Evolutionary conservation across 106 monocot species (phyloP).

Genomic region (Xerophyta viscosa): DNA sequence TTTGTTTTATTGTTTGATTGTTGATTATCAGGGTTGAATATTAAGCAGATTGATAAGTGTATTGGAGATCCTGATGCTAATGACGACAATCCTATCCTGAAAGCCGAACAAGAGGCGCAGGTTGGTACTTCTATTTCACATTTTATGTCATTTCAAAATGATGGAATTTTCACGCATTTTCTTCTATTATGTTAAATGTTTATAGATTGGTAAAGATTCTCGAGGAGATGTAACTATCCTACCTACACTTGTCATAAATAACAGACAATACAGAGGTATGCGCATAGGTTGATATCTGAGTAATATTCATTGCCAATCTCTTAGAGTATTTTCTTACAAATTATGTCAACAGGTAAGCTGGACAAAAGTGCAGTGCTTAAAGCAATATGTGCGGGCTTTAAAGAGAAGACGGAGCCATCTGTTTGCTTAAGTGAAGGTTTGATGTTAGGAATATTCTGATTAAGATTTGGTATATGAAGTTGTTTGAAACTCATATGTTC

Average conservation of each 20-base stretch:
- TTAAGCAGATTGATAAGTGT: constrained; percentile 38
- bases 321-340: background rate
- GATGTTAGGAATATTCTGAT: background rate
- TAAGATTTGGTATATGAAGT: too few relatives aligned
- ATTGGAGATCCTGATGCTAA: constrained; percentile 55
- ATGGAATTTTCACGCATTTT: too few relatives aligned
- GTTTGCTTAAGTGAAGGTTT: constrained; percentile 75
- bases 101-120: constrained; percentile 58
- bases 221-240: constrained; percentile 67
- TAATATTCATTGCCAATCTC: background rate
- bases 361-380: constrained; percentile 76
- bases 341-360: constrained; percentile 66
- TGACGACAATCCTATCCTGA: constrained; percentile 41
- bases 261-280: constrained; percentile 57
- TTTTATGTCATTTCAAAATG: too few relatives aligned
- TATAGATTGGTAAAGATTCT: constrained; percentile 50
- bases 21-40: constrained; percentile 25
- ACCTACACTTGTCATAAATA: constrained; percentile 62
- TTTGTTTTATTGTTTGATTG: too few relatives aligned
- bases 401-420: constrained; percentile 76
- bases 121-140: constrained; percentile 14
- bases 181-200: background rate
- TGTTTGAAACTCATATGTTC: too few relatives aligned
- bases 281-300: background rate
- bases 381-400: constrained; percentile 77